Base-by-base conservation (phyloP, 257 asterid species). In the Nicotiana tomentosiformis region DNA sequence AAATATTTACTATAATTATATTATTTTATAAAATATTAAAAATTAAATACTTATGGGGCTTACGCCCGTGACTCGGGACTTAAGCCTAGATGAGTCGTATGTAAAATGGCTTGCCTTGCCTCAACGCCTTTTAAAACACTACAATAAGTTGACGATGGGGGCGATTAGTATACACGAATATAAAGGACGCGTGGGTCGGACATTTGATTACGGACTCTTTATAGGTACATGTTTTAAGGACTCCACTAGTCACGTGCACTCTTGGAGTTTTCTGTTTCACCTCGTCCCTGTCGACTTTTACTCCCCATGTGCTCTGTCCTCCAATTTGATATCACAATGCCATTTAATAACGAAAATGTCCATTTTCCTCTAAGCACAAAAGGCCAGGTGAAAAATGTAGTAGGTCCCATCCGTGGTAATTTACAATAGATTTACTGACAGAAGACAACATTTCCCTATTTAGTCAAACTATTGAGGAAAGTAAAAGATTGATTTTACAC, bases 211-310 rank as follows among this genome's bases (percentile, higher is more conserved):
- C n/a, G 43, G 11, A n/a, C 26, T 66, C 12, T 66, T 66, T 32
- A 1, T 65, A 29, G 51, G 49, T 43, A 43, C 51, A 12, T 65
- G 20, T 29, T 29, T 64, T 20, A 10, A 7, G 46, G 20, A 49
- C 14, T 46, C 37, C 84, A 60, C 20, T 26, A 58, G 84, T 88
- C 88, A 88, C 89, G 90, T 85, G 90, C 86, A 51, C 46, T 61
- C 85, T 84, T 88, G 88, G 85, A 77, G 81, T 89, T 85, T 58
- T 81, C 82, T 78, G 81, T 55, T 76, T 80, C 76, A 82, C 86
- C 87, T 88, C 88, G 84, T 84, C 87, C 66, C 53, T 53, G 15
- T 86, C 88, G 82, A 83, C 67, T 78, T 29, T 51, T 51, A 49
- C 46, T 74, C 80, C 81, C 88, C 91, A 86, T 82, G 92, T 88